Evolutionary conservation across 768 basidiomycete species (phyloP).

Genomic region (Coprinopsis sp.): DNA sequence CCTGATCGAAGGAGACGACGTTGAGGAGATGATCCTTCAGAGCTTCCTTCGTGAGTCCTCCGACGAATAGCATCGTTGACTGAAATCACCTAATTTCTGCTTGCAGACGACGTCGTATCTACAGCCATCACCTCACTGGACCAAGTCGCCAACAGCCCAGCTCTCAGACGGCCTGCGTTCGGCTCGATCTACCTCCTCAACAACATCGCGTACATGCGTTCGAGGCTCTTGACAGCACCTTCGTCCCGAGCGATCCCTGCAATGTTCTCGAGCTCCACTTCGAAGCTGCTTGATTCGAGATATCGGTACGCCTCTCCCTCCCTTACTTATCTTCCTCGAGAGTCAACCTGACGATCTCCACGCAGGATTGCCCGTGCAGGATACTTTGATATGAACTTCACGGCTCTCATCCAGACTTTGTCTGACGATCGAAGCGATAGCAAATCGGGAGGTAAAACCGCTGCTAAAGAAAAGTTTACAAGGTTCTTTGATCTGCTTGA

Average conservation of each 20-base stretch:
- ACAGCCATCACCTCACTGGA: slow-evolving; percentile 58
- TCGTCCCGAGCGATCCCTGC: slow-evolving; percentile 39
- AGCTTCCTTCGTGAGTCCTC: slow-evolving; percentile 66
- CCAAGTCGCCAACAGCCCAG: slow-evolving; percentile 56
- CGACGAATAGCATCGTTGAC: not conserved
- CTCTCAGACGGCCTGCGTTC: slow-evolving; percentile 61
- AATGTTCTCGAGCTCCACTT: slow-evolving; percentile 56
- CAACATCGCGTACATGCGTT: slow-evolving; percentile 68
- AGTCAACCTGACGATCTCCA: no score
- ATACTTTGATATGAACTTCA: slow-evolving; percentile 82
- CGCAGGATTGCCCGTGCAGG: slow-evolving; percentile 77
- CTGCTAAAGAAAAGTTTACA: slow-evolving; percentile 78
- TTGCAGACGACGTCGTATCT: slow-evolving; percentile 67
- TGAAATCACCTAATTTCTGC: not conserved
- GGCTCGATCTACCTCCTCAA: slow-evolving; percentile 77
- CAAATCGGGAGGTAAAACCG: slow-evolving; percentile 45
- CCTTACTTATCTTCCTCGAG: no score
- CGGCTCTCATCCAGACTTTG: slow-evolving; percentile 66
- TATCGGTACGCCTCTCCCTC: no score
- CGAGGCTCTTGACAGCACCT: slow-evolving; percentile 52
- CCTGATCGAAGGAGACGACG: slow-evolving; percentile 47
- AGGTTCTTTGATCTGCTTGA: slow-evolving; percentile 79
- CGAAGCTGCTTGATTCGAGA: slow-evolving; percentile 60
- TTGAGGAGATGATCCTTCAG: slow-evolving; percentile 60
- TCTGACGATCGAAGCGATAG: slow-evolving; percentile 56